A percentile compares a stretch with the other conserved stretches of the same genome.
These are phyloP conservation scores for Debaryomyces sp. DNA, from an alignment of 1,139 yeast species.

Conservation along the genomic window DNA sequence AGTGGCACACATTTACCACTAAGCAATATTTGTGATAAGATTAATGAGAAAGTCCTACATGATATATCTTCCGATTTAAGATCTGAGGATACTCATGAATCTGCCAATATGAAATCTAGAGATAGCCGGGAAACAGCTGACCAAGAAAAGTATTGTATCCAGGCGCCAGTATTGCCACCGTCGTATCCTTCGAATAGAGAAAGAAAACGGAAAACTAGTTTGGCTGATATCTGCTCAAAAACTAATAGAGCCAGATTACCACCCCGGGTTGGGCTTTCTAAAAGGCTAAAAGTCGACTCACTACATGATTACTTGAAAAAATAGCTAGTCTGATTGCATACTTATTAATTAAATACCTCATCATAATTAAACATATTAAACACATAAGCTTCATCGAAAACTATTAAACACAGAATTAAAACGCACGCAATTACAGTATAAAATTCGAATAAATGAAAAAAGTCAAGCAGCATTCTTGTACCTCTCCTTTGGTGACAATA, in stretches of 20 bases:
- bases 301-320: slow-evolving; percentile 27
- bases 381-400: not conserved
- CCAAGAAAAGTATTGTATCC: not conserved
- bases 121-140: not conserved
- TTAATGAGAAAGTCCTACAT: not conserved
- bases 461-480: not conserved
- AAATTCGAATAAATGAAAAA: not conserved
- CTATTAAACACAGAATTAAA: not conserved
- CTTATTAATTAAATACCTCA: slow-evolving; percentile 1
- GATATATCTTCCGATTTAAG: slow-evolving; percentile 29
- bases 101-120: slow-evolving; percentile 23
- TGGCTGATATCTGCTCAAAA: slow-evolving; percentile 22
- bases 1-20: not conserved
- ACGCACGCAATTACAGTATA: not conserved
- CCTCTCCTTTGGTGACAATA: slow-evolving; percentile 13
- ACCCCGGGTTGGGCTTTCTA: slow-evolving; percentile 37
- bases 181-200: not conserved
- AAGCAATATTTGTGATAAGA: not conserved
- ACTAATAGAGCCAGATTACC: slow-evolving; percentile 16
- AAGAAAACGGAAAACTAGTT: slow-evolving; percentile 12
- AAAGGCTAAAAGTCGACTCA: slow-evolving; percentile 30
- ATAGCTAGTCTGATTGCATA: slow-evolving; percentile 5
- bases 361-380: not conserved
- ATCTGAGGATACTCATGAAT: slow-evolving; percentile 10
- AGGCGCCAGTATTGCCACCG: not conserved